Evolutionary conservation across 331 rosid genomes (phyloP), one percentile per base, ranked within the genome.

Genomic region (Pyrus hybrid): DNA sequence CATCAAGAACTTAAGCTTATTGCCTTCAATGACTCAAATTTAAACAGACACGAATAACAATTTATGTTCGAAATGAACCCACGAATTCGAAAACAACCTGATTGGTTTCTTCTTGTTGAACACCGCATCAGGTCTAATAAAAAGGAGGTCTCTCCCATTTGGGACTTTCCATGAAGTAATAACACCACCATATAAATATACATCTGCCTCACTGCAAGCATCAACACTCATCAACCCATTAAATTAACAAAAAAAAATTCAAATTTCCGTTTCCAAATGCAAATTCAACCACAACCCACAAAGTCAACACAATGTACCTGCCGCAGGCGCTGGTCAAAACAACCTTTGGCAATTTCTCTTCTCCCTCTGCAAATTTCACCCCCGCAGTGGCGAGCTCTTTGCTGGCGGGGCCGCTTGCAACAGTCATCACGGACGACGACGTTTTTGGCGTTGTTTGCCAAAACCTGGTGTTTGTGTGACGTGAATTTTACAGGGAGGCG

Each of bases 71-170:
- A 58, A 35, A 21, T 2, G 37, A 22, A 10, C 3, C 18, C 45
- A 74, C 13, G 11, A 61, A 25, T 56, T 28, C 65, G 49, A 58
- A 74, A 61, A 82, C 74, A 74, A 91, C 98, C 98, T 93, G 87
- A 94, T 90, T 16, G 99, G 96, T 75, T 94, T 94, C 78, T 90
- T 90, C 91, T 85, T 81, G 72, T 88, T 87, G 22, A 94, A 94
- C 68, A 94, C 91, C 51, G 93, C 99, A 62, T 94, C 99, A 18
- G 99, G 99, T 45, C 99, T 87, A 72, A 92, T 93, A 53, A 94
- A 94, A 17, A 92, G 95, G 17, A 94, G 90, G 85, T 94, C 96
- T 75, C 88, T 94, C 58, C 91, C 96, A 76, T 41, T 85, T 4
- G 95, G 86, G 53, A 87, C 79, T 70, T 85, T 91, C 98, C 98